A percentile compares a stretch with the other conserved stretches of the same genome.
Evolutionary conservation across 225 moss, liverwort and hornwort species (phyloP).

Genomic region (Pleurozium schreberi): DNA sequence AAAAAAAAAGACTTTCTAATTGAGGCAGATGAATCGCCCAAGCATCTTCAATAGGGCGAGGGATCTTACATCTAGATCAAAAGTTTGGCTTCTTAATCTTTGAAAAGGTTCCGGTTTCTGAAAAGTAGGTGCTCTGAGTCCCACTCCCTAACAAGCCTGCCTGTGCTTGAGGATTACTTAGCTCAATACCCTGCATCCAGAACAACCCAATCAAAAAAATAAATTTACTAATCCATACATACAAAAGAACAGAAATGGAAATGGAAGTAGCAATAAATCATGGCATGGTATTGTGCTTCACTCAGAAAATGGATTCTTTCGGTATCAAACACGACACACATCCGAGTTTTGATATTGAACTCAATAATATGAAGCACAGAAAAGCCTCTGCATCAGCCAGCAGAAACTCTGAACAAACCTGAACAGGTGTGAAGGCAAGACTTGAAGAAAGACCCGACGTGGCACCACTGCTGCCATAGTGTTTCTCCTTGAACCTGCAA

Average conservation of each 20-base stretch:
- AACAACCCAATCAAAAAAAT: background rate
- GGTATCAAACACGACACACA: background rate
- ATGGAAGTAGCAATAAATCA: background rate
- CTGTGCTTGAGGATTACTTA: conserved; percentile 90
- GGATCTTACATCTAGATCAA: conserved; percentile 7
- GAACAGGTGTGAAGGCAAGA: conserved; percentile 97
- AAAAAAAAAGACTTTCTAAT: background rate
- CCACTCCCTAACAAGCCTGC: conserved; percentile 79
- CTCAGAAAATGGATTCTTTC: background rate
- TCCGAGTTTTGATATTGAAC: background rate
- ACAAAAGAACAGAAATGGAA: background rate
- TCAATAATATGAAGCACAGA: background rate
- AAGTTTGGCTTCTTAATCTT: conserved; percentile 57
- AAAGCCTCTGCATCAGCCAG: background rate
- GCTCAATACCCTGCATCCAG: conserved; percentile 76
- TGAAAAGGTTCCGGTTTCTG: conserved; percentile 91
- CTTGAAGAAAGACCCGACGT: conserved; percentile 97
- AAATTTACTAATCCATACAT: background rate
- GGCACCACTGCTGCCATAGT: conserved; percentile 94
- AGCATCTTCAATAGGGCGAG: background rate
- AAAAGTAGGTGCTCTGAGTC: conserved; percentile 95
- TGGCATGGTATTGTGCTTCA: background rate
- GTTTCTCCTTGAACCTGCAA: conserved; percentile 92
- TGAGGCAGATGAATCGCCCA: background rate
- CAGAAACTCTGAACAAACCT: conserved; percentile 37